Evolutionary conservation across 108 stramenopile genomes (phyloP), one percentile per base, ranked within the genome.

Genomic region (Cyclotella baltica): DNA sequence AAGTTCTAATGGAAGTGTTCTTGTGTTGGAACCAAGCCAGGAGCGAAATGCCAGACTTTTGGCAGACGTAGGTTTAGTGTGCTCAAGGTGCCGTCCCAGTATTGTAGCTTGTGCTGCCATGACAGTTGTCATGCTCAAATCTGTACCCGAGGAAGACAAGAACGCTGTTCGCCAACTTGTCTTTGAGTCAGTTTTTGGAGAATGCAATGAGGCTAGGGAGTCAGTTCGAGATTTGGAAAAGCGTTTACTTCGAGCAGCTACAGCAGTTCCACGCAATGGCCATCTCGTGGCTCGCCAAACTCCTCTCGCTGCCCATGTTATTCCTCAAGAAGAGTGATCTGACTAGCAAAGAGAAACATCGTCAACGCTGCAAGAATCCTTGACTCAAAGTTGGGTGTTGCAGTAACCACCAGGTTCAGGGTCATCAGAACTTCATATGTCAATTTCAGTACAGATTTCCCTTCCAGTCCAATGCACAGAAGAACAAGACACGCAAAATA

Each of bases 61-160:
- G 38, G 77, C 62, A n/a, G 77, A 77, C 35, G 23, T 31, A 13
- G 33, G 38, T 30, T 34, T 77, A 9, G 20, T 25, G 0, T 40
- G 53, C 19, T 22, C 29, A 3, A 36, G 59, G 37, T 43, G 33
- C 27, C 68, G 77, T 25, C 69, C 77, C 25, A 63, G 68, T 48
- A 46, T 70, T 33, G 46, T 77, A 18, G 77, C 69, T n/a, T 77
- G 69, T 70, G 77, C 77, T 15, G 69, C 37, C 28, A 61, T 77
- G 1, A 55, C 69, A 16, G 16, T 70, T 16, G 77, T 52, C 33
- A 40, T 70, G 34, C 40, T 62, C 25, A 47, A 62, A 30, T 22
- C 19, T 22, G 20, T 23, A 8, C 38, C 27, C 3, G 15, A 51
- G 18, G 37, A 40, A 6, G 43, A 61, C 52, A 56, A 65, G 22